Evolutionary conservation across 371 early-diverging fungal species (phyloP).

Genomic region (Mortierella polycephala): DNA sequence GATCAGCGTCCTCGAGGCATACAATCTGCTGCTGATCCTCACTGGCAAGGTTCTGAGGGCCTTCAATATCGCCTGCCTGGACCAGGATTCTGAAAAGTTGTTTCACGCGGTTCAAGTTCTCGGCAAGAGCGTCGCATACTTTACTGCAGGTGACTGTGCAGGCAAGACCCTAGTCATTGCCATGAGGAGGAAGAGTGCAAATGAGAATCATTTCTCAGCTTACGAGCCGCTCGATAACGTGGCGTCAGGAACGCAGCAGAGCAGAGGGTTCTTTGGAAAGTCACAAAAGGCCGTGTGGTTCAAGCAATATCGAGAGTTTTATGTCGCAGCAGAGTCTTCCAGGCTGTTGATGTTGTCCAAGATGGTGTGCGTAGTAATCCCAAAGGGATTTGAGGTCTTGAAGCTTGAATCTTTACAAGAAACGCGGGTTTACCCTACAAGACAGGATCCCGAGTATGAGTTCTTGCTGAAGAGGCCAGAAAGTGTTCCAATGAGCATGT

Average conservation of each 20-base stretch:
- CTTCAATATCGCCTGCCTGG: conserved; percentile 76
- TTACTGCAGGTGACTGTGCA: conserved; percentile 74
- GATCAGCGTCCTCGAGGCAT: conserved; percentile 84
- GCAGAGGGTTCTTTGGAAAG: conserved; percentile 37
- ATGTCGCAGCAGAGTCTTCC: conserved; percentile 86
- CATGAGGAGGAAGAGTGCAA: conserved; percentile 47
- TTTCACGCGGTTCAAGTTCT: conserved; percentile 74
- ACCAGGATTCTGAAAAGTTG: conserved; percentile 59
- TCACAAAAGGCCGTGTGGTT: conserved; percentile 49
- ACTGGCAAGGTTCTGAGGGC: conserved; percentile 70
- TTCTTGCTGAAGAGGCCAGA: conserved; percentile 75
- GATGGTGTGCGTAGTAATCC: conserved; percentile 87
- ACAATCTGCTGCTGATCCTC: conserved; percentile 79
- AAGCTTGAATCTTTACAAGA: conserved; percentile 79
- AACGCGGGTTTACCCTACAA: conserved; percentile 65
- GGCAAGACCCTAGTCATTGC: conserved; percentile 54
- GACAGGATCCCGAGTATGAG: conserved; percentile 77
- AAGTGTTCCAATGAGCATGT: conserved; percentile 84
- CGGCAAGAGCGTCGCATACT: conserved; percentile 81
- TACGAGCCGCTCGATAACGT: conserved; percentile 52
- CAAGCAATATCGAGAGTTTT: conserved; percentile 64
- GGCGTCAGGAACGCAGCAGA: conserved; percentile 32
- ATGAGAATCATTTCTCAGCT: conserved; percentile 49
- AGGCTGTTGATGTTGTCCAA: conserved; percentile 84
- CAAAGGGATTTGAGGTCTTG: conserved; percentile 92